These are phyloP conservation scores for Colletotrichum incanum DNA, from an alignment of 2,329 filamentous ascomycete species.

Conservation along the genomic window DNA sequence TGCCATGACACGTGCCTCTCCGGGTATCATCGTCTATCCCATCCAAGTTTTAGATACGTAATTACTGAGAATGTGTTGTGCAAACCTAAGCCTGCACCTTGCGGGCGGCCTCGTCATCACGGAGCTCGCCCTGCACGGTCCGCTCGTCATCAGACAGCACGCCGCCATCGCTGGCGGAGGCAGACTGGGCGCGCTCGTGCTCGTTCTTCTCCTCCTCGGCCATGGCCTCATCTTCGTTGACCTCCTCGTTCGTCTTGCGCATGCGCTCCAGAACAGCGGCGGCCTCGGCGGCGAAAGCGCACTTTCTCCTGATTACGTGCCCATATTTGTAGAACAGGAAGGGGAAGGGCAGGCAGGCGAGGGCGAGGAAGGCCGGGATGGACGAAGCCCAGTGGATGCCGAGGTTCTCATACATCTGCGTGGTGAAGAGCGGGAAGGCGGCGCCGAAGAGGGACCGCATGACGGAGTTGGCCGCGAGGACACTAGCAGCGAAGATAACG, in stretches of 20 bases:
- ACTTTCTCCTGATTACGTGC: constrained; percentile 63
- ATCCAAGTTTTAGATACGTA: constrained; percentile 24
- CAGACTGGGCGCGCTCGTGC: constrained; percentile 17
- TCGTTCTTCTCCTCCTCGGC: constrained; percentile 40
- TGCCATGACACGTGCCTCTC: constrained; percentile 23
- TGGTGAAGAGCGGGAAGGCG: constrained; percentile 81
- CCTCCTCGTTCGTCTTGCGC: constrained; percentile 47
- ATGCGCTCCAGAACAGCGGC: constrained; percentile 71
- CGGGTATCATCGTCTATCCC: constrained; percentile 39
- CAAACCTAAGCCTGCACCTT: constrained; percentile 10
- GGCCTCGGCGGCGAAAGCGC: constrained; percentile 71
- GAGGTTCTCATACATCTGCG: constrained; percentile 69
- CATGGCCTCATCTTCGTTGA: constrained; percentile 41
- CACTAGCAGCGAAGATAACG: constrained; percentile 82
- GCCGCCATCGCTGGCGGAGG: constrained; percentile 14
- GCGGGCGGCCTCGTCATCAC: constrained; percentile 26
- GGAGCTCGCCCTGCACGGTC: constrained; percentile 29
- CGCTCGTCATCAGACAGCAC: constrained; percentile 42
- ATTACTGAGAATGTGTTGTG: neutral
- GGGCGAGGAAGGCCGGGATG: constrained; percentile 81
- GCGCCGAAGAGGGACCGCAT: constrained; percentile 81
- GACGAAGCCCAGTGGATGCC: constrained; percentile 84
- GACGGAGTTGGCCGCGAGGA: constrained; percentile 80
- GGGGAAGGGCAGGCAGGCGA: constrained; percentile 81
- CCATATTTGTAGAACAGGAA: constrained; percentile 84